These are phyloP conservation scores for Solanum tarapatanum DNA, from an alignment of 257 asterid genomes.

Conservation along the genomic window DNA sequence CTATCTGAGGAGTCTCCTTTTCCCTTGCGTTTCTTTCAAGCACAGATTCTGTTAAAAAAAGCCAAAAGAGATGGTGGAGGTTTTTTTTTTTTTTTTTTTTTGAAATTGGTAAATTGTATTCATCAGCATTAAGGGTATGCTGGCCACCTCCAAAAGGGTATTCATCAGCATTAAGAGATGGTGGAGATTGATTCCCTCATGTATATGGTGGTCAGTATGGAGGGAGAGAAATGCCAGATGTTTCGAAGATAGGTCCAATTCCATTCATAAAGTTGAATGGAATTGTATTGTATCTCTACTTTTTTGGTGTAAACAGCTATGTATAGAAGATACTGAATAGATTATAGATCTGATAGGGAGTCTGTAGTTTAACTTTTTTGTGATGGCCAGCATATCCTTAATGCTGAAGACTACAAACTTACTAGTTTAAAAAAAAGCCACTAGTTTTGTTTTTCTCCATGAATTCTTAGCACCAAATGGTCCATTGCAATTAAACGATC, in stretches of 20 bases:
- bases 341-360: neutral
- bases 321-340: neutral
- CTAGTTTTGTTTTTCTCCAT: neutral
- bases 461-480: neutral
- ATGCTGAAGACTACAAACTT: neutral
- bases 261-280: neutral
- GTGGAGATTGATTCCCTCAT: neutral
- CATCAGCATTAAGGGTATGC: too few species aligned
- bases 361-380: neutral
- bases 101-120: too few species aligned
- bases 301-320: neutral
- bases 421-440: neutral
- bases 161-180: neutral
- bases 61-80: neutral
- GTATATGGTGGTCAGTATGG: neutral
- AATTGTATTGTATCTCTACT: neutral
- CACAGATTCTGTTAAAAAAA: neutral
- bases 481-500: neutral
- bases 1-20: neutral
- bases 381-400: neutral
- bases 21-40: neutral
- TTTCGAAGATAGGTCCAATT: neutral
- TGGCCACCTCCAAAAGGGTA: too few species aligned
- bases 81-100: too few species aligned
- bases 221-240: neutral